Conservation (phyloP, 139 green algal species). For the Pleodorina starrii region DNA sequence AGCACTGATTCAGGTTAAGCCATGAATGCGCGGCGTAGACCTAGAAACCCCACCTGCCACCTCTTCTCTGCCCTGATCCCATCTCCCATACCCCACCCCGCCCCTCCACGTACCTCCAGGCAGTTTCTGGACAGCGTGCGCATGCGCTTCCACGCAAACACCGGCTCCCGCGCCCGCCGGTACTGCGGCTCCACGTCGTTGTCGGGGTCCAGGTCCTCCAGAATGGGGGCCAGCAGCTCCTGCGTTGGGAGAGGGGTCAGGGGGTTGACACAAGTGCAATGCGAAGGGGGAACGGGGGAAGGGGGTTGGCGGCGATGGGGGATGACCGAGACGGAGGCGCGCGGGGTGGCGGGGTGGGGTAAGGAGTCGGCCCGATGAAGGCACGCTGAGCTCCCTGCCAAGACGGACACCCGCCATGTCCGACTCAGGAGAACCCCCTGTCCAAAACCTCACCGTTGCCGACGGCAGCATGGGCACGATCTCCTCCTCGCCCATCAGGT, state of each 20-base stretch:
- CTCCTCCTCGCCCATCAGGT: constrained; percentile 33
- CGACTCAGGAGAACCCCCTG: not conserved
- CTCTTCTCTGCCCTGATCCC: no score
- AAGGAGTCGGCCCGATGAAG: no score
- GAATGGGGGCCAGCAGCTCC: constrained; percentile 51
- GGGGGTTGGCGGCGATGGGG: no score
- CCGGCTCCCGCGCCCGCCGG: constrained; percentile 33
- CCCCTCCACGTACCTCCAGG: constrained; percentile 14
- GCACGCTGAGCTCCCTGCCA: no score
- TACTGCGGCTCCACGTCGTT: constrained; percentile 54
- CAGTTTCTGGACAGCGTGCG: constrained; percentile 44
- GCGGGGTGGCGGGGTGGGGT: no score
- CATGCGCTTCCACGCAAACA: constrained; percentile 59
- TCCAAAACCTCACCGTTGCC: not conserved
- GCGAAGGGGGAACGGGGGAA: no score
- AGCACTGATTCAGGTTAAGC: no score
- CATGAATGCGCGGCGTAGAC: no score
- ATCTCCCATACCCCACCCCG: not conserved
- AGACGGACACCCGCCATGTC: no score
- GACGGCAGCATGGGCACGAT: constrained; percentile 38
- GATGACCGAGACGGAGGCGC: no score
- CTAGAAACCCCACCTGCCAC: no score
- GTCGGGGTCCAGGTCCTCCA: constrained; percentile 57
- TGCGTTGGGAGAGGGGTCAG: not conserved
- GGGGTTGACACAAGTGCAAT: not conserved